Evolutionary conservation across 345 rosid species (phyloP), one percentile per base, ranked within the genome.

Genomic region (Dipteronia dyeriana): DNA sequence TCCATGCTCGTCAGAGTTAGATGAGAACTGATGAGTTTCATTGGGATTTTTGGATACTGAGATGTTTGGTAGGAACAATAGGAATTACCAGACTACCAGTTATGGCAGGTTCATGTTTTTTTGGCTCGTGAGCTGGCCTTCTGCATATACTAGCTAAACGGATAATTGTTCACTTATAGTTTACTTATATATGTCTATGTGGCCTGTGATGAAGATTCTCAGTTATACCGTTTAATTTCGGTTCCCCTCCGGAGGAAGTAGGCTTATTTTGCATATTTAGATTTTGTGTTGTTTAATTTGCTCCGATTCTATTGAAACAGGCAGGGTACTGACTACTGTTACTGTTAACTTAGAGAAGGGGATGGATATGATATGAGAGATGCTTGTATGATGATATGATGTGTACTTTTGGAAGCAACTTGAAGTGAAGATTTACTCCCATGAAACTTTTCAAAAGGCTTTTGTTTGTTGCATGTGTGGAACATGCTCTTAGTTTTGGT

Each of bases 91-190:
- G 38, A 34, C 38, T 34, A 34, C 38, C 25, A n/a, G 73, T 67
- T 53, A 45, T 71, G 79, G 76, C 78, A 65, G 79, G 85, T 82
- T 81, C 70, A 70, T 75, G 79, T 65, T 31, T 31, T 78, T 80
- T 66, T 77, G 9, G 47, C 68, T 39, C 41, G 45, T 71, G 81
- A 76, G 65, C 80, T 80, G 56, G 66, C 63, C 74, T 64, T 20
- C 34, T 49, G 54, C 51, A 53, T 45, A 64, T 68, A 11, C 56
- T 53, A 39, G 23, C 70, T 31, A 13, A 9, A 20, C 70, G 54
- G 39, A 68, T 17, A 1, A 16, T 16, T 69, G 60, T 69, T 60
- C 56, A 45, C 19, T 41, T 68, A 10, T 41, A 41, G 25, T 22
- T 19, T 69, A 6, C 2, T 69, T 69, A 49, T 68, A 68, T 12